phyloP scores from a whole-genome alignment of 73 alveolate species.

The Blepharisma japonicum region DNA sequence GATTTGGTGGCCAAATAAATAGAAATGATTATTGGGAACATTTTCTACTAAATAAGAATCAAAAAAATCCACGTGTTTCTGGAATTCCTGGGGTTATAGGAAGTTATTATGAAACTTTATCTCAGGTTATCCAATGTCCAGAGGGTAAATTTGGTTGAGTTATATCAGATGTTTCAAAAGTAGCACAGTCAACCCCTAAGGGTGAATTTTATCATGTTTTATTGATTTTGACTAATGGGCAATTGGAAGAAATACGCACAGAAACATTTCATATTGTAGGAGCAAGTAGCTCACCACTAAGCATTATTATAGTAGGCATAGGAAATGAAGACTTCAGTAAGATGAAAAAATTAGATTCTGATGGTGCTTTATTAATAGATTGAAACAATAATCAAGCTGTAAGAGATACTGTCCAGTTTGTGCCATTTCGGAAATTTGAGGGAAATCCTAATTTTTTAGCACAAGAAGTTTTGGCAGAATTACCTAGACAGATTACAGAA shows the following conservation, averaged over 20 bases:
- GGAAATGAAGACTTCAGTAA: conserved; percentile 82
- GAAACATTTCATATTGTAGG: conserved; percentile 56
- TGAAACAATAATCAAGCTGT: conserved; percentile 49
- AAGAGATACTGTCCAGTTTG: conserved; percentile 94
- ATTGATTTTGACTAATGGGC: conserved; percentile 90
- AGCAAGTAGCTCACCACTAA: conserved; percentile 65
- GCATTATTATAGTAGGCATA: conserved; percentile 89
- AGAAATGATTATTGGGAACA: too few relatives aligned
- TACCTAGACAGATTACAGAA: conserved; percentile 74
- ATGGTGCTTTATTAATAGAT: conserved; percentile 53
- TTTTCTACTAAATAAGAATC: conserved; percentile 69
- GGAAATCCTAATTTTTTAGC: conserved; percentile 42
- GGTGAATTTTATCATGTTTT: conserved; percentile 49
- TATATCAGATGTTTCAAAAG: conserved; percentile 39
- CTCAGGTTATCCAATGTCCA: conserved; percentile 42
- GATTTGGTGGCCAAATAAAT: conserved; percentile 98
- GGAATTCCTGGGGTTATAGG: conserved; percentile 59
- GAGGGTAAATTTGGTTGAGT: conserved; percentile 80
- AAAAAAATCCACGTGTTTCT: conserved; percentile 58
- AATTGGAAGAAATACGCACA: conserved; percentile 74
- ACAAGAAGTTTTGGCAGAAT: conserved; percentile 82
- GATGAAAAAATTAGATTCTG: conserved; percentile 92
- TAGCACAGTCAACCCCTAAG: conserved; percentile 20
- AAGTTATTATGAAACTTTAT: conserved; percentile 50
- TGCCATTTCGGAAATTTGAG: conserved; percentile 54